Evolutionary conservation across 495 filamentous ascomycete species (phyloP).

Genomic region (Antarctomyces pellizariae): DNA sequence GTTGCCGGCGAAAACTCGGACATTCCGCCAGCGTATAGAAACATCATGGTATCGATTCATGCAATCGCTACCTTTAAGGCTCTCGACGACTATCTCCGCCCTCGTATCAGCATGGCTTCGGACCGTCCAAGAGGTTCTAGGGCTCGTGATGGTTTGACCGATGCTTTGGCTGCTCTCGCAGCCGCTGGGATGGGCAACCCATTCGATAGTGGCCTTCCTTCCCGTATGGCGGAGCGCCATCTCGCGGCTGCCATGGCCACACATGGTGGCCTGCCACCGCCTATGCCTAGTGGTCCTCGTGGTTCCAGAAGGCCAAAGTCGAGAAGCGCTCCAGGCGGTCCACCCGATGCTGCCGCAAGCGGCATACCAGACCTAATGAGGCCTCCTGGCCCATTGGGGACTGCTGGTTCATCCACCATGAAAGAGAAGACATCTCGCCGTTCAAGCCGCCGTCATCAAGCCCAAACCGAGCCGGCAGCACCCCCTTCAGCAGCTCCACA

Average conservation of each 20-base stretch:
- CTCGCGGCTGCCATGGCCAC: conserved; percentile 11
- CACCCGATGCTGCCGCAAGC: conserved; percentile 4
- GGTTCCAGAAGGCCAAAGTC: conserved; percentile 21
- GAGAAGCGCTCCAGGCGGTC: conserved; percentile 18
- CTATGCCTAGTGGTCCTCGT: conserved; percentile 8
- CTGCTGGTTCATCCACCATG: conserved; percentile 8
- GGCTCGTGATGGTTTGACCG: conserved; percentile 38
- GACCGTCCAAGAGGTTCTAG: conserved; percentile 54
- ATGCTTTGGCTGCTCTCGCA: conserved; percentile 55
- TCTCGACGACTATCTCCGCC: conserved; percentile 85
- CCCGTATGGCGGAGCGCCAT: conserved; percentile 21
- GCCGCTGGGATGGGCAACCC: conserved; percentile 27
- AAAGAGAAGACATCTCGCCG: conserved; percentile 30
- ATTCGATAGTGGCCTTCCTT: conserved; percentile 14
- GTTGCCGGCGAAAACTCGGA: conserved; percentile 78
- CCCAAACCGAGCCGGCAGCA: conserved; percentile 20
- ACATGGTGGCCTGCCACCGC: conserved; percentile 12
- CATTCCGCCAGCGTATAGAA: conserved; percentile 63
- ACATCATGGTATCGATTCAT: conserved; percentile 95
- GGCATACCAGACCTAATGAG: too few relatives aligned
- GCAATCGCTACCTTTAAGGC: conserved; percentile 97
- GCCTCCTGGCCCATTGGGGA: too few relatives aligned
- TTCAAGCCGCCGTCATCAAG: conserved; percentile 28
- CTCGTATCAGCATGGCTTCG: conserved; percentile 60
- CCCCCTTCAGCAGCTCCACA: conserved; percentile 27